A percentile compares a stretch with the other conserved stretches of the same genome.
phyloP scores from a whole-genome alignment of 768 basidiomycete species.

The Calocybe cyanea region DNA sequence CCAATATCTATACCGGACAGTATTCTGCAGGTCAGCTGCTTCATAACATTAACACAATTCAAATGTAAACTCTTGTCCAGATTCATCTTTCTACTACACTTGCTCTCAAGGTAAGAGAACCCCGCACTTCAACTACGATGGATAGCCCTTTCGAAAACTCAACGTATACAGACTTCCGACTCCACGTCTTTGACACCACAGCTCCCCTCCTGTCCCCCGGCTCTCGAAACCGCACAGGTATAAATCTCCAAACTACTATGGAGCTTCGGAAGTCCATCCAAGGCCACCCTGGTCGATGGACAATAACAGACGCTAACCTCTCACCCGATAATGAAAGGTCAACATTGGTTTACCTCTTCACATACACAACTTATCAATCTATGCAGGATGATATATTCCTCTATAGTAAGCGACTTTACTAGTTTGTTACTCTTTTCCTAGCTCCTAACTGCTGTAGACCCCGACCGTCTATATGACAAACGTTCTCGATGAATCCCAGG shows the following conservation, averaged over 20 bases:
- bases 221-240: slow-evolving; percentile 18
- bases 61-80: slow-evolving; percentile 30
- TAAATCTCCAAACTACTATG: slow-evolving; percentile 39
- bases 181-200: slow-evolving; percentile 84
- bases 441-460: slow-evolving; percentile 38
- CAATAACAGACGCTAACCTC: slow-evolving; percentile 91
- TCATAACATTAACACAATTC: neutral
- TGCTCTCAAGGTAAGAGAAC: slow-evolving; percentile 69
- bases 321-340: slow-evolving; percentile 86
- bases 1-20: slow-evolving; percentile 83
- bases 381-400: slow-evolving; percentile 85
- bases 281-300: slow-evolving; percentile 81
- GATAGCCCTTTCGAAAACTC: neutral
- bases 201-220: slow-evolving; percentile 33
- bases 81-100: slow-evolving; percentile 91
- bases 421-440: neutral
- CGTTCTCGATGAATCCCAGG: slow-evolving; percentile 56
- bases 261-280: slow-evolving; percentile 60
- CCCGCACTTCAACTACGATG: neutral
- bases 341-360: slow-evolving; percentile 10
- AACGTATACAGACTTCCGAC: slow-evolving; percentile 65
- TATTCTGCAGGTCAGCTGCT: slow-evolving; percentile 60
- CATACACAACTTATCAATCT: too few relatives aligned
- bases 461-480: slow-evolving; percentile 74
- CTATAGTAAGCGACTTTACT: slow-evolving; percentile 53